Evolutionary conservation across 2,329 filamentous ascomycete genomes (phyloP).

Genomic region (Immersiporthe knoxdaviesiana): DNA sequence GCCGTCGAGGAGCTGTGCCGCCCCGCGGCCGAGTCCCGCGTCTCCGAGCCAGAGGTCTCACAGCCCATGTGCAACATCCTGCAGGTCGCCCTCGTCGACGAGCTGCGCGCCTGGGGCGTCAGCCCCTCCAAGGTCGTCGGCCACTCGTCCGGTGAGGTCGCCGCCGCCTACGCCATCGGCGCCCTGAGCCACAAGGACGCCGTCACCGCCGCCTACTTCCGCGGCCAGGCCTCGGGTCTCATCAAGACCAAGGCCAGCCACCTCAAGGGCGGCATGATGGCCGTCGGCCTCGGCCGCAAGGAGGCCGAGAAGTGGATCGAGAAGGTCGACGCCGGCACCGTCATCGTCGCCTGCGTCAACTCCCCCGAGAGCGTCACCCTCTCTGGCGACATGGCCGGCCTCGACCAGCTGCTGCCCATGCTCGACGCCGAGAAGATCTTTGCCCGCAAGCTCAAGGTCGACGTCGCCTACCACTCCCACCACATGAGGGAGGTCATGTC

Average conservation of each 20-base stretch:
- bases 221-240: slow-evolving; percentile 20
- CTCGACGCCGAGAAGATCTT: slow-evolving; percentile 35
- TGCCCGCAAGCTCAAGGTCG: slow-evolving; percentile 31
- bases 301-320: slow-evolving; percentile 22
- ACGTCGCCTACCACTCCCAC: slow-evolving; percentile 31
- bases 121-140: slow-evolving; percentile 37
- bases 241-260: slow-evolving; percentile 21
- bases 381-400: slow-evolving; percentile 37
- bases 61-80: slow-evolving; percentile 41
- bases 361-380: slow-evolving; percentile 41
- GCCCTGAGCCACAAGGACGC: slow-evolving; percentile 25
- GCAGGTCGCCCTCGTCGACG: slow-evolving; percentile 37
- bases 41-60: slow-evolving; percentile 37
- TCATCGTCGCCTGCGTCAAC: slow-evolving; percentile 28
- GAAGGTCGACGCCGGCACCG: slow-evolving; percentile 20
- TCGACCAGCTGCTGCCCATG: slow-evolving; percentile 34
- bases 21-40: slow-evolving; percentile 28
- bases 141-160: slow-evolving; percentile 34
- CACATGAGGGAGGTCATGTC: slow-evolving; percentile 33
- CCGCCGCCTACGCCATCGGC: slow-evolving; percentile 28
- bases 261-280: slow-evolving; percentile 26
- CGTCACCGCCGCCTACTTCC: slow-evolving; percentile 27
- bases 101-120: slow-evolving; percentile 32
- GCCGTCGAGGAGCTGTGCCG: slow-evolving; percentile 33
- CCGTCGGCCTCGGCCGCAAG: slow-evolving; percentile 19